A percentile compares a stretch with the other conserved stretches of the same genome.
Conservation (phyloP, 2,329 filamentous ascomycete genomes). For the Paecilomyces variotii region DNA sequence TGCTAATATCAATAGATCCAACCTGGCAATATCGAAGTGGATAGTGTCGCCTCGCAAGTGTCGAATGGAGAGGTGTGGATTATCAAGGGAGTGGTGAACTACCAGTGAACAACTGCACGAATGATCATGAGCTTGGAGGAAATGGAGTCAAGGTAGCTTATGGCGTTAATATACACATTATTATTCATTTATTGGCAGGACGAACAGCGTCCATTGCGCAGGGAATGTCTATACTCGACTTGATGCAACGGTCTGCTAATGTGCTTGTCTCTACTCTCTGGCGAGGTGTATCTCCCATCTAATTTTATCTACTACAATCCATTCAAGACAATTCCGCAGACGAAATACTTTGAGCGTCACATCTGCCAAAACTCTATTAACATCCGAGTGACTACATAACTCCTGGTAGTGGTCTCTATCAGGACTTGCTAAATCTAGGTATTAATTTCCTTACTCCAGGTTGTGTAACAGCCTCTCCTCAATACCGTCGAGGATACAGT, state of each 20-base stretch:
- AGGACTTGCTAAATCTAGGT: not conserved
- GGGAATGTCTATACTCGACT: not conserved
- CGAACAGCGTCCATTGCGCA: not conserved
- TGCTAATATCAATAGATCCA: conserved; percentile 37
- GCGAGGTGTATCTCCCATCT: not conserved
- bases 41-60: conserved; percentile 64
- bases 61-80: conserved; percentile 88
- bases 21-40: conserved; percentile 72
- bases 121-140: not conserved
- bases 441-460: conserved; percentile 16
- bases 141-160: not conserved
- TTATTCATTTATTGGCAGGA: not conserved
- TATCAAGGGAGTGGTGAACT: conserved; percentile 53
- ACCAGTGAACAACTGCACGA: conserved; percentile 20
- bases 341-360: not conserved
- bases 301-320: not conserved
- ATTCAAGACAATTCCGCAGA: not conserved
- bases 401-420: conserved; percentile 4
- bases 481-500: conserved; percentile 80
- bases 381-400: conserved; percentile 2
- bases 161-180: not conserved
- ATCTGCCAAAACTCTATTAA: not conserved
- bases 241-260: not conserved
- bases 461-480: conserved; percentile 70
- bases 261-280: not conserved